Evolutionary conservation across 148 eudicot genomes (phyloP), one percentile per base, ranked within the genome.

Genomic region (Vaccinium macrocarpon): DNA sequence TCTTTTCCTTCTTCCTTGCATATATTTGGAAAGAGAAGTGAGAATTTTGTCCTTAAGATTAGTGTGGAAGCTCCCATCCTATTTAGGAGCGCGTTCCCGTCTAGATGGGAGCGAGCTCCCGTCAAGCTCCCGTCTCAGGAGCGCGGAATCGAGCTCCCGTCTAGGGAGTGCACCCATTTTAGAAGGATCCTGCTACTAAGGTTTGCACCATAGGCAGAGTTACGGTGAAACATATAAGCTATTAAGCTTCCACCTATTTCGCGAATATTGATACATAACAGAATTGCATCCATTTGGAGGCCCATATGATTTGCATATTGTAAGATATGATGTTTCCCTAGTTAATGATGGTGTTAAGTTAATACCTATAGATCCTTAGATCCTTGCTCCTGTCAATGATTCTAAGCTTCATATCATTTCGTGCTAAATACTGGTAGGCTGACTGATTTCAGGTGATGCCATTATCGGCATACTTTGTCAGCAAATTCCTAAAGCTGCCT

Each of bases 371-470:
- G 73, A 29, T 29, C 73, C 32, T 12, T 11, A 68, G 73, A 29
- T 29, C 73, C 35, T 13, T 11, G 73, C 73, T 13, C 42, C 73
- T 68, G 38, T 68, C 4, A 12, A 68, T 68, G 73, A 68, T 12
- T 27, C 72, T 79, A 29, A 79, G 70, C 68, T 8, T 79, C 51
- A 0, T 35, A 32, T 52, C 50, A 21, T 80, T 38, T 57, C 49
- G n/a, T 57, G 49, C 2, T 80, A 35, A 56, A 21, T 52, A 27
- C 0, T 76, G 15, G 32, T 21, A 75, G 1, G 59, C 29, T 27
- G n/a, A 52, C 59, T 79, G 70, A 75, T 83, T 81, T 88, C 92
- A 93, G 98, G 91, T 95, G 78, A 95, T 95, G 97, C 98, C 98
- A 23, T 84, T 95, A 84, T 92, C 97, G 35, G 98, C 88, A 59